These are phyloP conservation scores for Chytridium lagenaria DNA, from an alignment of 371 early-diverging fungal species.

Conservation along the genomic window DNA sequence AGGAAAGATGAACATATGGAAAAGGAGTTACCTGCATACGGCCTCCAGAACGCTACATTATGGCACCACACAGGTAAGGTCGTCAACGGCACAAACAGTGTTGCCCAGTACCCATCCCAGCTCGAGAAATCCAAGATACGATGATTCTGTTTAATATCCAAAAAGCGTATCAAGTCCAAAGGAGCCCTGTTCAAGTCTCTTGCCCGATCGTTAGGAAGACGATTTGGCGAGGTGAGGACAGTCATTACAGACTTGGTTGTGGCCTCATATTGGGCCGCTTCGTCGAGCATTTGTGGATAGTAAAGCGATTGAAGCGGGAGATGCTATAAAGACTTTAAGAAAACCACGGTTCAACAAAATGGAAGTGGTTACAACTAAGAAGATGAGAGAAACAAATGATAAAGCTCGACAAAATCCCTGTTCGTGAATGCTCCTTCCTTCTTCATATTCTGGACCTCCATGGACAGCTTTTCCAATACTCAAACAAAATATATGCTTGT, in stretches of 20 bases:
- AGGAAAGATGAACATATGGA: no score
- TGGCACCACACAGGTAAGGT: conserved; percentile 29
- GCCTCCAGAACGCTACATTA: conserved; percentile 21
- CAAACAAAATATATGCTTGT: no score
- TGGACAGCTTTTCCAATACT: no score
- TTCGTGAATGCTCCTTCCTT: no score
- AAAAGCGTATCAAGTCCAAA: conserved; percentile 2
- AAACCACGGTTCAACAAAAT: no score
- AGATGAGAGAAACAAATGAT: no score
- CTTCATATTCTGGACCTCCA: no score
- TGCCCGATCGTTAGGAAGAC: conserved; percentile 21
- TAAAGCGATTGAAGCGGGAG: no score
- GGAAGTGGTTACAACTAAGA: no score
- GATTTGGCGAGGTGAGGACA: conserved; percentile 4
- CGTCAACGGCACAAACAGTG: conserved; percentile 23
- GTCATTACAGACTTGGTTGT: conserved; percentile 6
- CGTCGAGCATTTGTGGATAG: conserved; percentile 3
- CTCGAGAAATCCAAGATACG: conserved; percentile 26
- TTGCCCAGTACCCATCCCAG: conserved; percentile 34
- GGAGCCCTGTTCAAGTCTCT: conserved; percentile 9
- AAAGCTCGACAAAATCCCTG: no score
- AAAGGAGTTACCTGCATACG: conserved; percentile 18
- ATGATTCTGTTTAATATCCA: conserved; percentile 26
- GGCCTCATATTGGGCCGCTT: not conserved
- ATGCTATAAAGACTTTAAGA: no score